Conservation (phyloP, 345 rosid genomes). For the Bretschneidera sinensis region DNA sequence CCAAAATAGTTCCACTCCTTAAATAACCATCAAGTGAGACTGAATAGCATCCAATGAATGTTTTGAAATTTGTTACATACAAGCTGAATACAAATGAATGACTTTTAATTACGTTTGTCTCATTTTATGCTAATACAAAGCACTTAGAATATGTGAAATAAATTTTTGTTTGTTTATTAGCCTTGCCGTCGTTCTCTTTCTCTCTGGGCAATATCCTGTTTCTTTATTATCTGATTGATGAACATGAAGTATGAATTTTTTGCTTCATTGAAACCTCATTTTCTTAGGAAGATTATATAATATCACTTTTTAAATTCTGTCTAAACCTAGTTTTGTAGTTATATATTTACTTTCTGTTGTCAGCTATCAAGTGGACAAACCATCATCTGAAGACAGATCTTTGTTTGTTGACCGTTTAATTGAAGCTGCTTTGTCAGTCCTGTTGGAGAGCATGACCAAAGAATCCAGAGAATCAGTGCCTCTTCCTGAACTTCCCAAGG, state of each 20-base stretch:
- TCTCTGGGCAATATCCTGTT: background rate
- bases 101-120: no score
- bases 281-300: no score
- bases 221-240: background rate
- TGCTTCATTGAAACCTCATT: background rate
- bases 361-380: constrained; percentile 80
- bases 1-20: background rate
- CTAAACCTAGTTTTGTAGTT: background rate
- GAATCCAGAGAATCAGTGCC: constrained; percentile 38
- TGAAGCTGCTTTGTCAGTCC: constrained; percentile 88
- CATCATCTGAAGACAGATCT: constrained; percentile 75
- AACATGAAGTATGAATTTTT: background rate
- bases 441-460: constrained; percentile 45
- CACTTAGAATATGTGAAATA: no score
- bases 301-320: background rate
- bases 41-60: background rate
- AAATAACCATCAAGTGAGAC: no score
- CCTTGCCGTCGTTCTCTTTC: background rate
- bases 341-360: constrained; percentile 22
- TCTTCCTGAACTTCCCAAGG: constrained; percentile 81
- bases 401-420: constrained; percentile 68
- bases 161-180: background rate
- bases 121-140: no score
- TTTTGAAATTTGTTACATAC: background rate
- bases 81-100: no score